Percentiles rank a stretch among this genome's conserved stretches.
These are phyloP conservation scores for Phycomyces blakesleeanus DNA, from an alignment of 192 early-diverging fungal species.

Conservation along the genomic window DNA sequence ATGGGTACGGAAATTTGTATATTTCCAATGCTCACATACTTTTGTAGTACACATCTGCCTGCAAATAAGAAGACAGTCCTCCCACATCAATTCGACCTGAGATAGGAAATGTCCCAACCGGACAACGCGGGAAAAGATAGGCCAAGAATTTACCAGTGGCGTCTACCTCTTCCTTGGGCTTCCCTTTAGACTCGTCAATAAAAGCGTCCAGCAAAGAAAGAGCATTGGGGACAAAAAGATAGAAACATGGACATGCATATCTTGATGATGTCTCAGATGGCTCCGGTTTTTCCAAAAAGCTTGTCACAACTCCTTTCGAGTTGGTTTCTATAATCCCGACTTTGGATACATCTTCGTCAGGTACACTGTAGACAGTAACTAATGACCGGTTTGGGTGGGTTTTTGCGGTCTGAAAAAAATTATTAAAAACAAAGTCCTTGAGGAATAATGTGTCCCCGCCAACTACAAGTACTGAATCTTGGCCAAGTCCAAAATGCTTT, in stretches of 20 bases:
- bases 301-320: conserved; percentile 29
- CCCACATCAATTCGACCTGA: conserved; percentile 62
- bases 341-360: conserved; percentile 44
- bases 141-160: conserved; percentile 53
- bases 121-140: conserved; percentile 37
- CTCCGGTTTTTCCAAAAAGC: conserved; percentile 55
- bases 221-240: conserved; percentile 34
- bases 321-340: conserved; percentile 50
- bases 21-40: too few species aligned
- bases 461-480: conserved; percentile 44
- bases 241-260: conserved; percentile 61
- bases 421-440: conserved; percentile 43
- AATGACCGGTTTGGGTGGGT: conserved; percentile 22
- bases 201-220: conserved; percentile 39
- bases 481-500: conserved; percentile 20
- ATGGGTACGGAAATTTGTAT: too few species aligned
- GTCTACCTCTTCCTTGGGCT: conserved; percentile 42
- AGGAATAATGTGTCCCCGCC: conserved; percentile 61
- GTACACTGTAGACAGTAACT: conserved; percentile 46
- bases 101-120: conserved; percentile 39
- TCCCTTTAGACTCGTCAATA: conserved; percentile 26
- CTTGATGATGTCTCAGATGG: conserved; percentile 41
- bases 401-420: conserved; percentile 26
- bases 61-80: conserved; percentile 50
- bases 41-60: conserved; percentile 38